Base-by-base conservation (phyloP, 257 asterid species). In the Misopates orontium region DNA sequence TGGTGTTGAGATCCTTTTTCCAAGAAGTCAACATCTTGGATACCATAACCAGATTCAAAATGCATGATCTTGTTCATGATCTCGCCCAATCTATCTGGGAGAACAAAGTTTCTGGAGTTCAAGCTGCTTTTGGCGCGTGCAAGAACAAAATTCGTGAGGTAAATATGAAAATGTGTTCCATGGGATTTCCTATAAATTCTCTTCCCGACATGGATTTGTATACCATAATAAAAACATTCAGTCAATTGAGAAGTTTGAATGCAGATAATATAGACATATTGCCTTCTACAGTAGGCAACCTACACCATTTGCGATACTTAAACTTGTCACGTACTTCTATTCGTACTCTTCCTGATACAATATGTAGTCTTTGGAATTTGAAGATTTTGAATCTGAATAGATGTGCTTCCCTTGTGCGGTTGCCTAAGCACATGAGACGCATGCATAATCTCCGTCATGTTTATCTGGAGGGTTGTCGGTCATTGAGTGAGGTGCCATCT, bases 11-110 rank as follows among this genome's bases (percentile, higher is more conserved):
- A 62, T 63, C 82, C 25, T 55, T 74, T 5, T 44, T 78, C 21
- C 76, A 77, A 58, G 56, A 45, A 8, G 44, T 3, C 1, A 25
- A 8, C 5, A 54, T 11, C 20, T 17, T 48, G 5, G 42, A 20
- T 8, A 36, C 21, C 42, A 11, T 11, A 31, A 17, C 19, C 16
- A 45, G 1, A 8, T 39, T 71, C 56, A 51, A 20, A 25, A 71
- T 78, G 77, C 83, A 78, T 4, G 83, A 70, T 53, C 79, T 73
- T 12, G 70, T 77, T 23, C 82, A 73, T 22, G 82, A 78, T 75
- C 75, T 78, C 10, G 83, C 83, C 36, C 65, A 56, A n/a, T 74
- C 79, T 49, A 22, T 77, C 44, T 56, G 56, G 76, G 66, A 64
- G 45, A 67, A 49, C 7, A 62, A 52, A 42, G 47, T 64, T 72